Evolutionary conservation across 2,329 filamentous ascomycete genomes (phyloP).

Genomic region (Mollisiaceae sp.): DNA sequence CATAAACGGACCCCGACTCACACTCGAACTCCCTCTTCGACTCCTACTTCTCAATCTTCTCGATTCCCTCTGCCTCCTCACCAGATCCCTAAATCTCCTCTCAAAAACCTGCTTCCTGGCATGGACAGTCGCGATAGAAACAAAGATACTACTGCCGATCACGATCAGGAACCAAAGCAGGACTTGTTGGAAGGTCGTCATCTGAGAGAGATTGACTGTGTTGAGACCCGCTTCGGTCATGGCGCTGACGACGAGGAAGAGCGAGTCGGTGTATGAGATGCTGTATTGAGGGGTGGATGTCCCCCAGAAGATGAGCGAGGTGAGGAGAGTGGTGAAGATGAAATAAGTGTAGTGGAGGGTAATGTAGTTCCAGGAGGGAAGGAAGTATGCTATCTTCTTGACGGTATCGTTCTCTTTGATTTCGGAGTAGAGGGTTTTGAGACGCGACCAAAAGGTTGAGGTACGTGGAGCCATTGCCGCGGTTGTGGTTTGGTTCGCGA

Average conservation of each 20-base stretch:
- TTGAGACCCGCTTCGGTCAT: slow-evolving; percentile 73
- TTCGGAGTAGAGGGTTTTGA: background rate
- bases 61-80: slow-evolving; percentile 8
- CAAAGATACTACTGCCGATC: slow-evolving; percentile 69
- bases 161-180: slow-evolving; percentile 69
- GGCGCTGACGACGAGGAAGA: slow-evolving; percentile 70
- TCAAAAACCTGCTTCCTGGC: slow-evolving; percentile 65
- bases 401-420: background rate
- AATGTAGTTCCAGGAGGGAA: slow-evolving; percentile 58
- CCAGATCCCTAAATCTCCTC: background rate
- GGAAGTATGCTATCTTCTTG: slow-evolving; percentile 1
- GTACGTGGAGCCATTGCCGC: background rate
- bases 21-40: background rate
- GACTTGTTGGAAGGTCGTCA: slow-evolving; percentile 72
- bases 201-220: slow-evolving; percentile 64
- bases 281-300: slow-evolving; percentile 56
- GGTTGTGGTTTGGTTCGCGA: background rate
- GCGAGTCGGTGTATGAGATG: slow-evolving; percentile 65
- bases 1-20: slow-evolving; percentile 1
- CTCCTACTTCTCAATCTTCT: background rate
- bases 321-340: slow-evolving; percentile 57
- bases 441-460: background rate
- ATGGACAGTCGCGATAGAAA: slow-evolving; percentile 67
- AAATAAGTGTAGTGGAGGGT: slow-evolving; percentile 73
- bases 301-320: slow-evolving; percentile 66